A percentile compares a stretch with the other conserved stretches of the same genome.
Conservation (phyloP, 495 filamentous ascomycete species). For the Penicillium subrubescens region DNA sequence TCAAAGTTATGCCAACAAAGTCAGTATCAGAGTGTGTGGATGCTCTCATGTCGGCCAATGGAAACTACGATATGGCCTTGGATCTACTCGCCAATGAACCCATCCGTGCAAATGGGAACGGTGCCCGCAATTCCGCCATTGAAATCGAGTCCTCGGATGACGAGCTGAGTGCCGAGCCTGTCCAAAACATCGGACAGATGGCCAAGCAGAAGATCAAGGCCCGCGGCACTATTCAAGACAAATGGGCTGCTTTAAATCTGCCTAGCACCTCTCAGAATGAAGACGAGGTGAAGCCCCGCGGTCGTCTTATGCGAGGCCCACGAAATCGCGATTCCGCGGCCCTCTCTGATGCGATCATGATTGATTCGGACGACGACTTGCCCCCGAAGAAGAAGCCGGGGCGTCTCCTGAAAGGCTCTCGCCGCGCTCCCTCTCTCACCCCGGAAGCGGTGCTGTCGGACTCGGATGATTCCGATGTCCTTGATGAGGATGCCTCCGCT, state of each 20-base stretch:
- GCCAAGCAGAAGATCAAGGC: constrained; percentile 65
- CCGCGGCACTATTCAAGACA: constrained; percentile 60
- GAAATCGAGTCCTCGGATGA: constrained; percentile 41
- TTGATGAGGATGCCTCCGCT: constrained; percentile 38
- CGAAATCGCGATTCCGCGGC: constrained; percentile 31
- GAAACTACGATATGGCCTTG: constrained; percentile 63
- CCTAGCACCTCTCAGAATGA: constrained; percentile 19
- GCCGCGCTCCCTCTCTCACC: constrained; percentile 47
- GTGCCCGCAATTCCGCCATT: constrained; percentile 9
- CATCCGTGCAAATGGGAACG: constrained; percentile 15
- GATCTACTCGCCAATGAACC: constrained; percentile 42
- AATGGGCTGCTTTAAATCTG: constrained; percentile 55
- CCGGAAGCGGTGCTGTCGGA: constrained; percentile 40
- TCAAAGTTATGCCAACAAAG: constrained; percentile 52
- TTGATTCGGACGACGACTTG: constrained; percentile 27
- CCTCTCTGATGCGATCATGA: constrained; percentile 16
- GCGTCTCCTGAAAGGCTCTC: constrained; percentile 62
- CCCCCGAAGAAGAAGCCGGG: constrained; percentile 46
- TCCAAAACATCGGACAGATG: constrained; percentile 18
- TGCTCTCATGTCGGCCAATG: constrained; percentile 53
- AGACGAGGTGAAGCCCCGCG: constrained; percentile 38
- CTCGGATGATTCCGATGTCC: constrained; percentile 62
- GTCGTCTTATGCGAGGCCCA: constrained; percentile 46
- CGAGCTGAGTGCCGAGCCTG: constrained; percentile 33
- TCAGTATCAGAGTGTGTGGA: constrained; percentile 52